Evolutionary conservation across 208 protist species (phyloP).

Genomic region (Strigomonas culicis): DNA sequence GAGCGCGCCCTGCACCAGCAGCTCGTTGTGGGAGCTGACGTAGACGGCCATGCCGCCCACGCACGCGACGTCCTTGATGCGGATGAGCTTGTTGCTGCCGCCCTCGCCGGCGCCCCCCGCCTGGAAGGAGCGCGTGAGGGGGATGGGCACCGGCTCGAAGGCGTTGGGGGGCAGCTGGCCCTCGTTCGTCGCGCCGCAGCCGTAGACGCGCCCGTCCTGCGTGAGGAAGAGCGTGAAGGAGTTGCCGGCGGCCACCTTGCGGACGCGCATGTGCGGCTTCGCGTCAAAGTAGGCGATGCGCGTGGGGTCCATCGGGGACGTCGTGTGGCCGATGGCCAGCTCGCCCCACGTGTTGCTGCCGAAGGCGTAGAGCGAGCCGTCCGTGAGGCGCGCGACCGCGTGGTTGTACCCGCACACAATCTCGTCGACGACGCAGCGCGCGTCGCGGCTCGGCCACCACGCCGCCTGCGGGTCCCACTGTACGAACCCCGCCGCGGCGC

Average conservation of each 20-base stretch:
- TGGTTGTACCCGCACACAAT: constrained; percentile 65
- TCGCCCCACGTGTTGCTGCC: constrained; percentile 80
- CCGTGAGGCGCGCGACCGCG: constrained; percentile 34
- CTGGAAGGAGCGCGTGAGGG: constrained; percentile 44
- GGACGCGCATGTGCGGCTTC: constrained; percentile 23
- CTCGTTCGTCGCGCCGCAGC: constrained; percentile 59
- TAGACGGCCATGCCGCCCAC: constrained; percentile 43
- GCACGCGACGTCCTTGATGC: constrained; percentile 61
- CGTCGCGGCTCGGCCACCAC: constrained; percentile 36
- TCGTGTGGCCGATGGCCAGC: constrained; percentile 53
- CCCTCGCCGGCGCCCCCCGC: neutral
- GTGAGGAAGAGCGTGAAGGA: constrained; percentile 72
- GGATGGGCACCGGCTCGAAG: constrained; percentile 60
- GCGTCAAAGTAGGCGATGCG: constrained; percentile 48
- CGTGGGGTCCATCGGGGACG: constrained; percentile 50
- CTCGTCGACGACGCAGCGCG: constrained; percentile 19
- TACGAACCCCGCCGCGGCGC: constrained; percentile 35
- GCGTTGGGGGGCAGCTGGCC: constrained; percentile 62
- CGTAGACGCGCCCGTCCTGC: constrained; percentile 53
- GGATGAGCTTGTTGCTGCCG: constrained; percentile 35
- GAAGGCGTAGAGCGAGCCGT: constrained; percentile 47
- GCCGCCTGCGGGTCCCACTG: constrained; percentile 48
- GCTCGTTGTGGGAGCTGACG: constrained; percentile 48
- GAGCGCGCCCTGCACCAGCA: constrained; percentile 61
- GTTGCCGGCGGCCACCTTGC: constrained; percentile 55